Base-by-base conservation (phyloP, 306 rosid species). In the Castanea sativa region DNA sequence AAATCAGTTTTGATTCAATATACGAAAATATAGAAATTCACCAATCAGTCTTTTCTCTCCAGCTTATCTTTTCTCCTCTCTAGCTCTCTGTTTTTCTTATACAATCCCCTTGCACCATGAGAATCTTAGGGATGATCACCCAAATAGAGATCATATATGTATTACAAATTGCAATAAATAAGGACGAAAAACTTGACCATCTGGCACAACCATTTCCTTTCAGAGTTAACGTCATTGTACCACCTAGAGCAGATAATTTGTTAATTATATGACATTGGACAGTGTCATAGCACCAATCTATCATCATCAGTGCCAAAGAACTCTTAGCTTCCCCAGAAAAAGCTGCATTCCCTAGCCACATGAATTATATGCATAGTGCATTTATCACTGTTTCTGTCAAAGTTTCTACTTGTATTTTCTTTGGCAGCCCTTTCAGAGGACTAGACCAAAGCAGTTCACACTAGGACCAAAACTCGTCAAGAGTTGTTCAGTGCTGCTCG, bases 91-190 rank as follows among this genome's bases (percentile, higher is more conserved):
- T n/a, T n/a, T n/a, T n/a, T n/a, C n/a, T n/a, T n/a, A n/a, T n/a
- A n/a, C 98, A 35, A 96, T 21, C 23, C 23, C 23, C 23, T 21
- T 21, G 23, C 32, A 20, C 30, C 27, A 12, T 23, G 6, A 58
- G 5, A 7, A 58, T 58, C 64, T 58, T 49, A 49, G 15, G 53
- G 53, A 49, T 10, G 53, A 49, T 49, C 32, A 58, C 32, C 64
- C 64, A 58, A 41, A 41, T 7, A 41, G 45, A 41, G 45, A 41
- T 41, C 45, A 8, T 41, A 7, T 41, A 41, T 41, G 45, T 41
- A 41, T 41, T 41, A 41, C 45, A 41, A 41, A 41, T 0, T 41
- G 45, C 45, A 41, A 41, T 41, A 41, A 41, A 41, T 10, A 41
- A 2, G 11, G 45, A 14, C 2, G 45, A 32, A 15, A 35, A 12